Conservation (phyloP, 805 yeast genomes). For the Yarrowia sp. region DNA sequence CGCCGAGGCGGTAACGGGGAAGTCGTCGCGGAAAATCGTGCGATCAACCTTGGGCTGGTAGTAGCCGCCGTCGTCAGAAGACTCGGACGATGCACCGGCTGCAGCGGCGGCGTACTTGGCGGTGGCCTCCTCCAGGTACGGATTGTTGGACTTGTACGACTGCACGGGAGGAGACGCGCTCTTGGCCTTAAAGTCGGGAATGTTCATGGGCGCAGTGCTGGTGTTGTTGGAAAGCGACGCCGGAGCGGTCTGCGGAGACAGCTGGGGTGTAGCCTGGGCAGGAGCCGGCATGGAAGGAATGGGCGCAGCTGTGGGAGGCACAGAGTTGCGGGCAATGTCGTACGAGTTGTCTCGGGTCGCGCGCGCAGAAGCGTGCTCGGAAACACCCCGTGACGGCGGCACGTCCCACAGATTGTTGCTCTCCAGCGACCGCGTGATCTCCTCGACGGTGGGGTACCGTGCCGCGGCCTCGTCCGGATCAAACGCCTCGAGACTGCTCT, state of each 20-base stretch:
- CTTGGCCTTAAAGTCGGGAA: constrained; percentile 16
- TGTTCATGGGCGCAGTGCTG: background rate
- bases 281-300: constrained; percentile 7
- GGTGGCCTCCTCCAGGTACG: constrained; percentile 10
- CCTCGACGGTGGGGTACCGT: constrained; percentile 41
- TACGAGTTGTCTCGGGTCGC: constrained; percentile 13
- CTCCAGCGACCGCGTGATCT: constrained; percentile 33
- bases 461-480: constrained; percentile 33
- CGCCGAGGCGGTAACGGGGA: background rate
- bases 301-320: background rate
- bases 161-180: constrained; percentile 27
- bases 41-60: constrained; percentile 10
- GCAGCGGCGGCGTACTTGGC: constrained; percentile 10
- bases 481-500: constrained; percentile 11
- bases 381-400: constrained; percentile 24
- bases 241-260: constrained; percentile 1
- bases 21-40: background rate
- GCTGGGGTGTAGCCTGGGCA: background rate
- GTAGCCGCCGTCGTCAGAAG: constrained; percentile 16
- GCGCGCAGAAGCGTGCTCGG: constrained; percentile 4
- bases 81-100: background rate
- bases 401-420: constrained; percentile 21
- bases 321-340: constrained; percentile 16
- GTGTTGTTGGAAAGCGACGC: background rate
- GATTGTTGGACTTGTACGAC: constrained; percentile 27